These are phyloP conservation scores for Meyerozyma guilliermondii DNA, from an alignment of 1,139 yeast genomes.

Conservation along the genomic window DNA sequence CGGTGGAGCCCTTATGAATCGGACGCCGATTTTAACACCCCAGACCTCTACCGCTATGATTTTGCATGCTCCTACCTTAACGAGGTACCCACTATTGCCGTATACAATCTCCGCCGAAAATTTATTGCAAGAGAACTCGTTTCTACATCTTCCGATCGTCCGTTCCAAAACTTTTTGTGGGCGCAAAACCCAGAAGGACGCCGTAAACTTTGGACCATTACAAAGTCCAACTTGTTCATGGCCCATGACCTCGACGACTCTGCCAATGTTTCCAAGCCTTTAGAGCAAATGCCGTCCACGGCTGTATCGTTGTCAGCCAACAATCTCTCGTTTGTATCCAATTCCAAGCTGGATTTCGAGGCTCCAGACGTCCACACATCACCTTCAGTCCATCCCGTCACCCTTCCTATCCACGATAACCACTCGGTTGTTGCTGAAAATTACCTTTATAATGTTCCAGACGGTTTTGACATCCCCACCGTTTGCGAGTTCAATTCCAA, in stretches of 20 bases:
- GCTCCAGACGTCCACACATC: not conserved
- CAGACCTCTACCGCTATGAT: slow-evolving; percentile 44
- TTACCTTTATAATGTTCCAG: slow-evolving; percentile 41
- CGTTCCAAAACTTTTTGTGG: slow-evolving; percentile 43
- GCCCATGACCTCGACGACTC: slow-evolving; percentile 46
- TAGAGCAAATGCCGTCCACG: slow-evolving; percentile 49
- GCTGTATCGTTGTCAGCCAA: slow-evolving; percentile 51
- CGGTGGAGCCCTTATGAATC: slow-evolving; percentile 51
- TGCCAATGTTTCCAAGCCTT: slow-evolving; percentile 40
- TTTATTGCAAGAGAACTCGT: slow-evolving; percentile 70
- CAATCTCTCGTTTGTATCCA: slow-evolving; percentile 50
- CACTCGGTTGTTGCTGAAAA: slow-evolving; percentile 40
- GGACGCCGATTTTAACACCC: slow-evolving; percentile 4
- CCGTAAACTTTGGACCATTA: slow-evolving; percentile 36
- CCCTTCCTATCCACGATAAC: slow-evolving; percentile 35
- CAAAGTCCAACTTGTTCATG: slow-evolving; percentile 47
- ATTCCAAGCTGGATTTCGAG: slow-evolving; percentile 42
- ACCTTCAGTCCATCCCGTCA: slow-evolving; percentile 39
- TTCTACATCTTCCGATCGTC: slow-evolving; percentile 46
- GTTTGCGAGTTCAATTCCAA: slow-evolving; percentile 58
- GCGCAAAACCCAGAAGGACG: slow-evolving; percentile 20
- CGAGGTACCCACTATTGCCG: slow-evolving; percentile 68
- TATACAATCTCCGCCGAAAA: slow-evolving; percentile 71
- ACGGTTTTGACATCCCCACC: slow-evolving; percentile 44
- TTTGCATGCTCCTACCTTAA: slow-evolving; percentile 75